Conservation (phyloP, 805 yeast species). For the Starmerella lactis-condensi region DNA sequence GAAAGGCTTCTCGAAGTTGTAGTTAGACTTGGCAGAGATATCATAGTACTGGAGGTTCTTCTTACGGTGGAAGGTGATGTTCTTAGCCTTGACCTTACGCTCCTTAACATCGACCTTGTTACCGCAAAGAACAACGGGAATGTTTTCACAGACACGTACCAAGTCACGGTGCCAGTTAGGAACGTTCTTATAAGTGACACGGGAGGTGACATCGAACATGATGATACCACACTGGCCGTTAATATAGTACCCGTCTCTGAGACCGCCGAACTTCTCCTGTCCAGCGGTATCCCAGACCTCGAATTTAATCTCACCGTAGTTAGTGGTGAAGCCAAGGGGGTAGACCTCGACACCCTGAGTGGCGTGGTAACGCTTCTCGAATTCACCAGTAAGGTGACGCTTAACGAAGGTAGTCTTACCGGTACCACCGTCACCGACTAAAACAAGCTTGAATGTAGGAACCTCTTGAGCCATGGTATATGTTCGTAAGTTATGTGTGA, state of each 20-base stretch:
- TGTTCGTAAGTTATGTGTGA: neutral
- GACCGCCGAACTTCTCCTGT: slow-evolving; percentile 98
- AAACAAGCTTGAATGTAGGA: slow-evolving; percentile 94
- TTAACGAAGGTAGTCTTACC: slow-evolving; percentile 99
- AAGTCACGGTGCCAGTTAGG: slow-evolving; percentile 99
- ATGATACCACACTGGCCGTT: slow-evolving; percentile 99
- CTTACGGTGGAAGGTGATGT: slow-evolving; percentile 99
- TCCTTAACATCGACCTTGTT: slow-evolving; percentile 99
- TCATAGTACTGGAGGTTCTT: slow-evolving; percentile 98
- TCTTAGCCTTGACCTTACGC: slow-evolving; percentile 98
- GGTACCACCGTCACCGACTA: slow-evolving; percentile 99
- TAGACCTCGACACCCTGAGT: slow-evolving; percentile 99
- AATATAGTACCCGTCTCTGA: slow-evolving; percentile 98
- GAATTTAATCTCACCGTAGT: slow-evolving; percentile 95
- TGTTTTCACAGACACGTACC: slow-evolving; percentile 98
- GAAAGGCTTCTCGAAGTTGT: slow-evolving; percentile 99
- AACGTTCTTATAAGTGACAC: slow-evolving; percentile 98
- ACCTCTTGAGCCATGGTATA: slow-evolving; percentile 30
- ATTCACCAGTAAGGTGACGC: slow-evolving; percentile 97
- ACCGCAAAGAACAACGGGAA: slow-evolving; percentile 97
- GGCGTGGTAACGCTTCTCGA: slow-evolving; percentile 96
- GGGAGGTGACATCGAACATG: slow-evolving; percentile 98
- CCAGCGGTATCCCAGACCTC: slow-evolving; percentile 99
- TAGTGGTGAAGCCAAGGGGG: slow-evolving; percentile 94
- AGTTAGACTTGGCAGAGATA: slow-evolving; percentile 98